phyloP scores from a whole-genome alignment of 495 filamentous ascomycete species.

The Neurospora cerealis region DNA sequence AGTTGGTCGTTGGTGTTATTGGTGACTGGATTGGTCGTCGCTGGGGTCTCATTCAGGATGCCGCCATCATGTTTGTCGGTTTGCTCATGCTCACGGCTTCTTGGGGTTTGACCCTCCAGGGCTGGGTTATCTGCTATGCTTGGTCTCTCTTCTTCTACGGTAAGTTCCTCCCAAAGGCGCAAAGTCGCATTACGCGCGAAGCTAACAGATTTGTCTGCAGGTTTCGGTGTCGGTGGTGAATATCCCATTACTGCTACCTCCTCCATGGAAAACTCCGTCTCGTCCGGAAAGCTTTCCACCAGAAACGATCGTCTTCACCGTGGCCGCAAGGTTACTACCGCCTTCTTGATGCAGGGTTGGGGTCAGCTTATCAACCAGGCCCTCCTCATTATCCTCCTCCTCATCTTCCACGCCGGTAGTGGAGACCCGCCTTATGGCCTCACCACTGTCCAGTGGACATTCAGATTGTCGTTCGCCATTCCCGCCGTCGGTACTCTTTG shows the following conservation, averaged over 20 bases:
- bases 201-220: constrained; percentile 14
- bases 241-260: constrained; percentile 95
- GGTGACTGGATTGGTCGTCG: constrained; percentile 68
- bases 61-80: constrained; percentile 84
- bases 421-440: constrained; percentile 64
- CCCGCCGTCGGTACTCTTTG: constrained; percentile 82
- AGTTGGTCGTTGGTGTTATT: constrained; percentile 60
- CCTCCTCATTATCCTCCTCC: constrained; percentile 67
- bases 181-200: background rate
- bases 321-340: constrained; percentile 82
- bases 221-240: constrained; percentile 81
- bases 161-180: constrained; percentile 10
- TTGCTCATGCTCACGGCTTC: constrained; percentile 76
- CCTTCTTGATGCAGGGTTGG: constrained; percentile 96
- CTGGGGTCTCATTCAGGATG: constrained; percentile 89
- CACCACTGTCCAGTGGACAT: constrained; percentile 69
- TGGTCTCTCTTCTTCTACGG: constrained; percentile 88
- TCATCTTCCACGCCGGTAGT: constrained; percentile 68
- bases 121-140: constrained; percentile 88
- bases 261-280: constrained; percentile 84
- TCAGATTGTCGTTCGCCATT: constrained; percentile 74
- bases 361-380: constrained; percentile 88
- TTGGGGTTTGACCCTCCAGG: constrained; percentile 74
- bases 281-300: constrained; percentile 76
- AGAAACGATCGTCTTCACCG: constrained; percentile 85